Conservation (phyloP, 2,329 filamentous ascomycete species). For the Penicillium sp. region DNA sequence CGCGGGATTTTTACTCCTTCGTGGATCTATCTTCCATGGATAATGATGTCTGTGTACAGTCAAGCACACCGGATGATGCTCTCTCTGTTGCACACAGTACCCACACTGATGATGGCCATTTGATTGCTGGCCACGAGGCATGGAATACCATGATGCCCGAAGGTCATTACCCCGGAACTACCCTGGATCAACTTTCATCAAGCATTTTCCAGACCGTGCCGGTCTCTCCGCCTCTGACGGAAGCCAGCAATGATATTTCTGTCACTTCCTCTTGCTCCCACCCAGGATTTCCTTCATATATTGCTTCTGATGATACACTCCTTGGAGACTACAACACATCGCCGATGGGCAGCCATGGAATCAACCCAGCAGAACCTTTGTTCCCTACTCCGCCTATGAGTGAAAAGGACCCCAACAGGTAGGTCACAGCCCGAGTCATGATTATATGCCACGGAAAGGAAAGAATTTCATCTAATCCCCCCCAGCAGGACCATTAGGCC, state of each 20-base stretch:
- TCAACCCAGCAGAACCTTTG: conserved; percentile 44
- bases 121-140: conserved; percentile 34
- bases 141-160: conserved; percentile 45
- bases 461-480: conserved; percentile 8
- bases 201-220: conserved; percentile 43
- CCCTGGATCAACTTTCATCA: conserved; percentile 40
- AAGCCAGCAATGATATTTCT: conserved; percentile 47
- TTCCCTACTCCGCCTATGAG: conserved; percentile 46
- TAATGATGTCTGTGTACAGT: conserved; percentile 42
- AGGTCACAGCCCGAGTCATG: conserved; percentile 22
- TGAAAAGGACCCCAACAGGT: conserved; percentile 49
- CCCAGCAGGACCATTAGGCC: conserved; percentile 44
- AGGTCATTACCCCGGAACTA: conserved; percentile 37
- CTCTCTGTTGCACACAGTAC: conserved; percentile 43
- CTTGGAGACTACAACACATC: conserved; percentile 41
- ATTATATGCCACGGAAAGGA: background rate
- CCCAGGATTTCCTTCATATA: conserved; percentile 42
- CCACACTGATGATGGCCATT: conserved; percentile 42
- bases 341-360: conserved; percentile 38
- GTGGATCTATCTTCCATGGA: conserved; percentile 47
- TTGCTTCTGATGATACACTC: conserved; percentile 43
- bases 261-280: conserved; percentile 46
- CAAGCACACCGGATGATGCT: conserved; percentile 43
- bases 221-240: conserved; percentile 48
- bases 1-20: conserved; percentile 45